Conservation (phyloP, 2,329 filamentous ascomycete species). For the Aspergillus hortae region DNA sequence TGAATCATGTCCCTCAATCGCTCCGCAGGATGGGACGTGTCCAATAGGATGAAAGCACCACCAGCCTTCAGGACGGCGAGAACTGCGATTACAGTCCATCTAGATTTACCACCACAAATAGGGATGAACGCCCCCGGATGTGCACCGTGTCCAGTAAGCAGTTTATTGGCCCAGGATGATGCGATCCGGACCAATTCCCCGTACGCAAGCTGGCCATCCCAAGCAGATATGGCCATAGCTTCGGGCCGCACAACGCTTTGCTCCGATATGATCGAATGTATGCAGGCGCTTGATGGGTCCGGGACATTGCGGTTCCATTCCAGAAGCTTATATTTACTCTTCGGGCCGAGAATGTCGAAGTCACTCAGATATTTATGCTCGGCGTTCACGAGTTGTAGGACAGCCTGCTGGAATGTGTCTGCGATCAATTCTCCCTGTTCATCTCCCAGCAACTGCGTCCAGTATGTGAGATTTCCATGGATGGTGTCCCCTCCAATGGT, state of each 20-base stretch:
- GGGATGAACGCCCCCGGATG: slow-evolving; percentile 11
- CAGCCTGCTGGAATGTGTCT: slow-evolving; percentile 2
- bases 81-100: slow-evolving; percentile 22
- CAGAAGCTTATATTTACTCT: neutral
- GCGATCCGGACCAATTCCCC: slow-evolving; percentile 3
- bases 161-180: slow-evolving; percentile 21
- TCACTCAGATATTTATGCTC: neutral
- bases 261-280: too few species aligned
- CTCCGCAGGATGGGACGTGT: slow-evolving; percentile 8
- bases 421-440: slow-evolving; percentile 4
- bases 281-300: too few species aligned
- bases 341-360: neutral
- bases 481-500: slow-evolving; percentile 4
- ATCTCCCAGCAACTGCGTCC: neutral
- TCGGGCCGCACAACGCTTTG: neutral
- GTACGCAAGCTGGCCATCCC: slow-evolving; percentile 18
- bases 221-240: slow-evolving; percentile 8
- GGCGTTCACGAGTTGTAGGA: slow-evolving; percentile 1
- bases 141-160: too few species aligned
- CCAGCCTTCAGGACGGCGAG: slow-evolving; percentile 23
- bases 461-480: slow-evolving; percentile 19
- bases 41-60: slow-evolving; percentile 18
- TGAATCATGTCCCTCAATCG: slow-evolving; percentile 7
- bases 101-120: slow-evolving; percentile 24
- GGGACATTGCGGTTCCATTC: neutral